These are phyloP conservation scores for Fragilaria radians DNA, from an alignment of 108 stramenopile genomes.

Conservation along the genomic window DNA sequence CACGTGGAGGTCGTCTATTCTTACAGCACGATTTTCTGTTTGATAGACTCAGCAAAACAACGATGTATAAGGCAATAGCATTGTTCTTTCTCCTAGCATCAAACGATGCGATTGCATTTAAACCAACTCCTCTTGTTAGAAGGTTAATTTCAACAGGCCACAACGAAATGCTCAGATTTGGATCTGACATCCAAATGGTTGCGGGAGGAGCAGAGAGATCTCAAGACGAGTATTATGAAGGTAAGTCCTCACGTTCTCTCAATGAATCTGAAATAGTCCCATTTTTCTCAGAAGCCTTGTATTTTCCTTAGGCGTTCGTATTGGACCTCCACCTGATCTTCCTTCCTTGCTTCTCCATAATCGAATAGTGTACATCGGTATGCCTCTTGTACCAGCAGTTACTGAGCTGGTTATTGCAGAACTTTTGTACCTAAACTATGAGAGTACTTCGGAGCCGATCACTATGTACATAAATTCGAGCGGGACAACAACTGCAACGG, in stretches of 20 bases:
- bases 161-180: too few relatives aligned
- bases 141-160: too few relatives aligned
- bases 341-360: constrained; percentile 96
- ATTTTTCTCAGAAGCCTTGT: constrained; percentile 4
- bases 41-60: too few relatives aligned
- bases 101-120: too few relatives aligned
- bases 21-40: too few relatives aligned
- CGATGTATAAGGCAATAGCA: too few relatives aligned
- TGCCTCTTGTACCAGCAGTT: constrained; percentile 95
- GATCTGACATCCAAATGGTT: constrained; percentile 32
- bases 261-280: background rate
- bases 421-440: constrained; percentile 94
- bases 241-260: constrained; percentile 19
- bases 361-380: constrained; percentile 98
- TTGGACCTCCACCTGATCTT: constrained; percentile 98
- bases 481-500: constrained; percentile 87
- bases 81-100: too few relatives aligned
- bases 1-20: too few relatives aligned
- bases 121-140: too few relatives aligned
- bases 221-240: constrained; percentile 55
- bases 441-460: constrained; percentile 78
- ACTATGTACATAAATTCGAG: constrained; percentile 98
- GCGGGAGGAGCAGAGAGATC: constrained; percentile 43
- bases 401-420: constrained; percentile 95
- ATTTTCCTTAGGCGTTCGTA: constrained; percentile 54